Evolutionary conservation across 129 eudicot species (phyloP).

Genomic region (Dittrichia graveolens): DNA sequence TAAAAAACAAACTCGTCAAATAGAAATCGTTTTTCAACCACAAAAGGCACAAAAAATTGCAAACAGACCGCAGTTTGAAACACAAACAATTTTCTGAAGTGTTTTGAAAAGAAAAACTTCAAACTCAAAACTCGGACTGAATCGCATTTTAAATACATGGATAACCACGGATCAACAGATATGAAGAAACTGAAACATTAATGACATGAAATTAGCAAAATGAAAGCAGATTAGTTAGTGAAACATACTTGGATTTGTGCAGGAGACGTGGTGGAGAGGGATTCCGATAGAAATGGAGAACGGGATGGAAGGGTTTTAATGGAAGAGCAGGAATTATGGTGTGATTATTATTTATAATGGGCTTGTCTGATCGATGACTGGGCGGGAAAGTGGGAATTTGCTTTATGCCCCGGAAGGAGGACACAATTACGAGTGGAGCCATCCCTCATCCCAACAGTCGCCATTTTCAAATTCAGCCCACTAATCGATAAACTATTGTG

Average conservation of each 20-base stretch:
- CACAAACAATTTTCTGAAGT: neutral
- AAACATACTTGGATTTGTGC: slow-evolving; percentile 20
- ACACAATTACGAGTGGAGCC: slow-evolving; percentile 33
- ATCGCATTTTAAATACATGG: neutral
- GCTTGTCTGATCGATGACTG: slow-evolving; percentile 29
- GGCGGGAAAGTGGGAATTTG: slow-evolving; percentile 36
- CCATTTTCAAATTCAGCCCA: slow-evolving; percentile 14
- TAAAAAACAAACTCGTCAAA: slow-evolving; percentile 8
- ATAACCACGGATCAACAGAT: neutral
- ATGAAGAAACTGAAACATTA: neutral
- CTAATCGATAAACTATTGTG: neutral
- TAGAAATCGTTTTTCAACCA: neutral
- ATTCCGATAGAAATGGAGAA: slow-evolving; percentile 15
- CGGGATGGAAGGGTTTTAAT: slow-evolving; percentile 8
- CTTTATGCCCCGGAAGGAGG: slow-evolving; percentile 28
- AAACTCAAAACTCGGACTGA: neutral
- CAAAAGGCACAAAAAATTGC: neutral
- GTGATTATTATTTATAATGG: slow-evolving; percentile 11
- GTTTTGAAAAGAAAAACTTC: slow-evolving; percentile 11
- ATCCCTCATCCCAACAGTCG: neutral
- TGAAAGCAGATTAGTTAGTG: neutral
- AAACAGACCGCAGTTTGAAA: slow-evolving; percentile 5
- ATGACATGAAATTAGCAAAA: neutral
- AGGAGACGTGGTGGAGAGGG: neutral
- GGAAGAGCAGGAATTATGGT: neutral